Evolutionary conservation across 129 eudicot species (phyloP), one percentile per base, ranked within the genome.

Genomic region (Oenanthe sinensis): DNA sequence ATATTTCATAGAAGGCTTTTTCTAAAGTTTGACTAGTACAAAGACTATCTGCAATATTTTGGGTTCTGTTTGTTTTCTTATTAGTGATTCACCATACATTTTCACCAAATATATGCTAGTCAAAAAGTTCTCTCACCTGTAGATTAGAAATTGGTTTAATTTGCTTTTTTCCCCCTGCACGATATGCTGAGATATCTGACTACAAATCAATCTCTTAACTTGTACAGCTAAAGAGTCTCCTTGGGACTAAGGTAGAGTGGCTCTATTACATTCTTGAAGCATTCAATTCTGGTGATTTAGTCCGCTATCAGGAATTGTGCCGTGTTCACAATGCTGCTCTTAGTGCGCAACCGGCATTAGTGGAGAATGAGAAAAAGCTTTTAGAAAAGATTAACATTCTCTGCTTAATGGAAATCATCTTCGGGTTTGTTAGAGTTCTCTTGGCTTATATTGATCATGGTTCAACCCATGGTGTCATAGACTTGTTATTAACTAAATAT

Each of bases 401-500:
- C 76, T 91, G 98, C 85, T 84, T 94, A 85, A 94, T 94, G 98
- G 98, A 94, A 83, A 94, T 90, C 14, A 91, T 94, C 79, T 94
- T 94, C 87, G 89, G 94, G 98, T 94, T 33, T 48, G 14, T 63
- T 20, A 17, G 22, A 79, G 54, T 71, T 79, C 45, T 30, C 62
- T 72, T 24, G 74, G 19, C 39, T 48, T n/a, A 10, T 39, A 33
- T 16, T 36, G 68, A 36, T 20, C 19, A 33, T 16, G 1, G 45
- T 33, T 9, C 3, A 8, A 12, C 4, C 39, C 36, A 58, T n/a
- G n/a, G 17, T 20, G 3, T 19, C 36, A 8, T 60, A 14, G 45
- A 42, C 16, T 43, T 20, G 3, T 19, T 52, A 3, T 60, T 15
- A 58, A 42, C 16, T 43, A 19, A 33, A 81, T 74, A 17, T 63